These are phyloP conservation scores for Firmiana major DNA, from an alignment of 345 rosid genomes.

Conservation along the genomic window DNA sequence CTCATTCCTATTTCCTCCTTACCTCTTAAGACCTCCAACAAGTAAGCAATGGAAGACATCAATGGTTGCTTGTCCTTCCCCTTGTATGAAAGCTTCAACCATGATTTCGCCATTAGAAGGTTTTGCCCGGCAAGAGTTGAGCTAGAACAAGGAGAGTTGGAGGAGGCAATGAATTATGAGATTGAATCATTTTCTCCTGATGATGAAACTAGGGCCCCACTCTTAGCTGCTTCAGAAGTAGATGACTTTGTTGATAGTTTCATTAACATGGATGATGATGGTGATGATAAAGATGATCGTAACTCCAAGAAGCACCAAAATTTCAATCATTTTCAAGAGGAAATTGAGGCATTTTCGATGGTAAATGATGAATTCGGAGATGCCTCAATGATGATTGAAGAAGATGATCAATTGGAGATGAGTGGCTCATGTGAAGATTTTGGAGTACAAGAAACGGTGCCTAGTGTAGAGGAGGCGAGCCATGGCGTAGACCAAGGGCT, in stretches of 20 bases:
- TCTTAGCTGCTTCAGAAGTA: conserved; percentile 40
- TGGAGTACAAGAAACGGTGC: conserved; percentile 8
- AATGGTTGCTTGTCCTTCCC: conserved; percentile 36
- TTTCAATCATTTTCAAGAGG: conserved; percentile 18
- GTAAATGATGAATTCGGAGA: conserved; percentile 21
- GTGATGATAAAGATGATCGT: conserved; percentile 7
- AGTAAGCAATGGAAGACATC: conserved; percentile 36
- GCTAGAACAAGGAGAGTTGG: conserved; percentile 41
- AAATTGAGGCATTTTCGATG: conserved; percentile 16
- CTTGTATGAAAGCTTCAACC: conserved; percentile 34
- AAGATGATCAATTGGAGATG: conserved; percentile 25
- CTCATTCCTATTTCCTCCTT: not conserved
- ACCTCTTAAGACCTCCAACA: conserved; percentile 12
- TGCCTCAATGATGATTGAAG: conserved; percentile 21
- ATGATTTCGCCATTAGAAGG: conserved; percentile 54
- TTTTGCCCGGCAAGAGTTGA: conserved; percentile 59
- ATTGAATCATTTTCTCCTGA: conserved; percentile 23
- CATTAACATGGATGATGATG: conserved; percentile 40
- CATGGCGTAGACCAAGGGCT: conserved; percentile 62
- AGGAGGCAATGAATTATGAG: conserved; percentile 28
- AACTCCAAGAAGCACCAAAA: not conserved
- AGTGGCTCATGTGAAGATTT: conserved; percentile 16
- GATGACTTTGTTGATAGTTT: conserved; percentile 60
- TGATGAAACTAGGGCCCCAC: conserved; percentile 17
- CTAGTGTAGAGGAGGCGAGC: conserved; percentile 25